Conservation (phyloP, 768 basidiomycete species). For the Termitomyces sp. region DNA sequence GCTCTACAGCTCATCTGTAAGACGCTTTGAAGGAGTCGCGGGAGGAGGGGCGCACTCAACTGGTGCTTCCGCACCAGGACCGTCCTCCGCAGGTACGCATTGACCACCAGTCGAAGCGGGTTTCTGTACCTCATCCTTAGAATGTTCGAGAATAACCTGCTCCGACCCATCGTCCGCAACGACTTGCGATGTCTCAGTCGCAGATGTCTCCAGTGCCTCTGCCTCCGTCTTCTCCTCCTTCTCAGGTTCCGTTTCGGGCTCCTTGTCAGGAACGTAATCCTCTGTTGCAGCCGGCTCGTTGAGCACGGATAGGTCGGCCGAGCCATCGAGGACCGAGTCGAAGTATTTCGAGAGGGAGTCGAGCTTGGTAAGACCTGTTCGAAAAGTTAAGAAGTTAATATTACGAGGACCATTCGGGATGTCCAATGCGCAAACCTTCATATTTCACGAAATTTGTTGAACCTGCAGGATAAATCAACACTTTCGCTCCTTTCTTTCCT, state of each 20-base stretch:
- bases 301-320: conserved; percentile 44
- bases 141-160: background rate
- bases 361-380: conserved; percentile 63
- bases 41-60: conserved; percentile 8
- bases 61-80: conserved; percentile 5
- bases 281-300: conserved; percentile 36
- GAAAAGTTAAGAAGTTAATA: background rate
- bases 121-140: conserved; percentile 1
- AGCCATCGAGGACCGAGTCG: conserved; percentile 64
- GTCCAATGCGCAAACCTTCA: conserved; percentile 42
- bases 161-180: background rate
- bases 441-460: conserved; percentile 54
- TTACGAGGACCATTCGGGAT: background rate
- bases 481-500: conserved; percentile 53
- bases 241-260: conserved; percentile 37
- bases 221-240: conserved; percentile 14
- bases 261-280: conserved; percentile 29
- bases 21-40: conserved; percentile 4
- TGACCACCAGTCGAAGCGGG: background rate
- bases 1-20: conserved; percentile 17
- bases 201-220: background rate
- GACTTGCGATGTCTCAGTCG: background rate
- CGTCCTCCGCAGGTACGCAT: conserved; percentile 1
- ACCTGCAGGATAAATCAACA: conserved; percentile 65
- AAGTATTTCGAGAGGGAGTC: conserved; percentile 73